Evolutionary conservation across 345 rosid species (phyloP), one percentile per base, ranked within the genome.

Genomic region (Erodium maritimum): DNA sequence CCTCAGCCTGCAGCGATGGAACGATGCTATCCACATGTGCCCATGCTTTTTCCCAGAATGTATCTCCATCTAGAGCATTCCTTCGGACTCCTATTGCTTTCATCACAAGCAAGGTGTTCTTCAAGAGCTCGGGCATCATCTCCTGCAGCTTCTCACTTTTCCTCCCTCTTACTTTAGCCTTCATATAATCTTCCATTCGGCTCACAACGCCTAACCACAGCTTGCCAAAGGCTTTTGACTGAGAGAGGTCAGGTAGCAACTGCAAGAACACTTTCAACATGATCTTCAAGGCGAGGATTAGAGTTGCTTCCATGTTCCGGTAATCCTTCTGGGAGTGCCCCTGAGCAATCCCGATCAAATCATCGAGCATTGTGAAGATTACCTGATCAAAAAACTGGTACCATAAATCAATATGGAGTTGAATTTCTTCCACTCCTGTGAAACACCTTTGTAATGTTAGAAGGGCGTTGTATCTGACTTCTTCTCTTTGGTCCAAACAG

Each of bases 401-500:
- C 96, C 96, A 87, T 75, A 87, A 66, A 72, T 79, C 80, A 57
- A 83, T 83, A 1, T 86, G 80, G 64, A 85, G 77, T 20, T 68
- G 74, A 67, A 88, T 83, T 57, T 73, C 91, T 24, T 89, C 91
- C 21, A 82, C 87, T 63, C 81, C 90, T 3, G 81, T 85, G 74
- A 93, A 77, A 74, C 99, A 93, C 76, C 83, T 87, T 63, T 83
- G 96, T 67, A 93, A 69, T 22, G 95, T 85, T 62, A 77, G 71
- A 67, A 93, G 81, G 24, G 99, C 95, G 70, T 85, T 91, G 75
- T 87, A 89, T 72, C 99, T 75, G 29, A 93, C 91, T 54, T 93
- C 99, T 70, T 93, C 97, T 71, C 97, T 83, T 77, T 89, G 99
- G 78, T 89, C 99, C 80, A 93, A 81, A 75, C 99, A 93, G 63